Base-by-base conservation (phyloP, 805 yeast genomes). In the Ogataea populi-albae region DNA sequence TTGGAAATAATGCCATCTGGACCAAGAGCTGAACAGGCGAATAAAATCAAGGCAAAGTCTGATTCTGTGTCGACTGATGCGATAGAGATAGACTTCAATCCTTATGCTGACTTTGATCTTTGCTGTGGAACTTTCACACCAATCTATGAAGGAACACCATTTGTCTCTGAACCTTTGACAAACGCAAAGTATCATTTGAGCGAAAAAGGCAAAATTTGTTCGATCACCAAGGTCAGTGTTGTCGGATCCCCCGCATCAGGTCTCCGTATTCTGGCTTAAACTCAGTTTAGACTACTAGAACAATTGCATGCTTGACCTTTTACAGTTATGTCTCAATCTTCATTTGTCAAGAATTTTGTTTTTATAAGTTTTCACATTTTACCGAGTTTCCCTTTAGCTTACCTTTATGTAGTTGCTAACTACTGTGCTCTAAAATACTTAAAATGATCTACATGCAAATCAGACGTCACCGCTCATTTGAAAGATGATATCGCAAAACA, bases 221-320 rank as follows among this genome's bases (percentile, higher is more conserved):
- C 65, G 32, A 79, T 93, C 43, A 84, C 97, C 2, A 61, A 71
- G 33, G 68, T 94, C 43, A 82, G 96, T 4, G 66, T 72, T 35
- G 78, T 93, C 46, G 99, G 98, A 14, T 87, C 91, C 11, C 86
- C 93, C 14, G 93, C 95, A 8, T 82, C 96, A 9, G 98, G 98
- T 16, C 72, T 91, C 54, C 79, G 94, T 45, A 70, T 75, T 15
- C 39, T 56, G 37, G 54, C 49, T 18, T 55, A 25, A 16, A 12
- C 23, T 21, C 11, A 37, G 32, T 26, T 17, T 8, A 7, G n/a
- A 20, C 11, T 28, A n/a, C 12, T 24, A n/a, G 10, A 11, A 12
- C 29, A 3, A 18, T 7, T 14, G 16, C 24, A n/a, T 9, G 11
- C 23, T 11, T 21, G 11, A 9, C 23, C 11, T 21, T 21, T n/a